Base-by-base conservation (phyloP, 2,329 filamentous ascomycete genomes). In the Leptodontidium sp. region DNA sequence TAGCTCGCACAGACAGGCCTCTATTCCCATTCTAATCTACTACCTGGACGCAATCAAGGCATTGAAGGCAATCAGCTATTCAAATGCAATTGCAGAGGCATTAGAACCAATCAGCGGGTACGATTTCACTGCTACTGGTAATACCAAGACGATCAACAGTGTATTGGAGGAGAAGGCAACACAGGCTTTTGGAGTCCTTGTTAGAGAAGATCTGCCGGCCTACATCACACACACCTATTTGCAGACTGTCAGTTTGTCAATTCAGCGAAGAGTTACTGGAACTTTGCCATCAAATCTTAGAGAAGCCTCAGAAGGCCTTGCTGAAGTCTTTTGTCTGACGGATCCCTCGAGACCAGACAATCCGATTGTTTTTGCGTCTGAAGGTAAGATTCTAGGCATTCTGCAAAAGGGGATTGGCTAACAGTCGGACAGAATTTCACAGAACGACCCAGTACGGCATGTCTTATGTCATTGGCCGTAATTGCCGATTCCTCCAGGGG, bases 401-500 rank as follows among this genome's bases (percentile, higher is more conserved):
- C 21, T 6, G 12, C 5, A n/a, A 32, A 32, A 32, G 6, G 29
- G 6, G 15, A 3, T 17, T 53, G n/a, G 32, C 49, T 69, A 11
- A 71, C 43, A 57, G 64, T 62, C 40, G 62, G 59, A 38, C 68
- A 91, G 91, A 92, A 78, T 94, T 93, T 73, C 87, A 92, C 73
- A 85, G 87, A 59, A 92, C 90, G 4, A 93, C 91, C 0, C 90
- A 93, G 72, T 94, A 93, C 75, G 90, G 90, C 4, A 88, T 91
- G 80, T 85, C 84, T 66, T 93, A 94, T 76, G 87, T 89, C 2
- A 86, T 94, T 21, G 92, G 92, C 0, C 87, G 90, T 40, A 94
- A 94, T 71, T 94, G 92, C 74, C 88, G 92, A 8, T 94, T 94
- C 74, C 84, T 94, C 1, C 92, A 94, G 77, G 92, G 92, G 0